phyloP scores from a whole-genome alignment of 768 basidiomycete genomes.

The Leucocoprinus sp. region DNA sequence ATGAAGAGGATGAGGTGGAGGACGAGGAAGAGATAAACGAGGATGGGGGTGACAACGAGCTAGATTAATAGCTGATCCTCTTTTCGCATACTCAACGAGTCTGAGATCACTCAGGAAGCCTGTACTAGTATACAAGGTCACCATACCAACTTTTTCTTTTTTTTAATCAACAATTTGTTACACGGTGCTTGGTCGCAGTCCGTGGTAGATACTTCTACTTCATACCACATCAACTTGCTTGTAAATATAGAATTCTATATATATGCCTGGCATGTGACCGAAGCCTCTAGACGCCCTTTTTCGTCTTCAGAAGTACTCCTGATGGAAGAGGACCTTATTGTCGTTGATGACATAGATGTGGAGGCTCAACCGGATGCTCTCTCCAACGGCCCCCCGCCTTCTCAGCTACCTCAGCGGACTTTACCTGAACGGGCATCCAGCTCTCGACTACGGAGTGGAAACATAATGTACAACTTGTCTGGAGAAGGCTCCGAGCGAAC shows the following conservation, averaged over 20 bases:
- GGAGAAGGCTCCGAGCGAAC: constrained; percentile 38
- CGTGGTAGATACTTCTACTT: too few species aligned
- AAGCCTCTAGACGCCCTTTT: background rate
- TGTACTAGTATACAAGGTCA: too few species aligned
- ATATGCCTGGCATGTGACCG: too few species aligned
- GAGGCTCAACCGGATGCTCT: constrained; percentile 26
- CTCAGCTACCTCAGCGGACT: constrained; percentile 6
- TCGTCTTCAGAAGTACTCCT: background rate
- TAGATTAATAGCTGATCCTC: background rate
- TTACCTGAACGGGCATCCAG: constrained; percentile 19
- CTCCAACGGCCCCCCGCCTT: constrained; percentile 14
- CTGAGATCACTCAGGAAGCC: too few species aligned
- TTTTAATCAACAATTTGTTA: too few species aligned
- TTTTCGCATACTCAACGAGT: background rate
- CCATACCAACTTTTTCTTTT: too few species aligned
- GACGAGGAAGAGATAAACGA: constrained; percentile 10
- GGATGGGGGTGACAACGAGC: constrained; percentile 9
- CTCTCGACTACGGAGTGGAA: constrained; percentile 29
- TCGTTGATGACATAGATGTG: constrained; percentile 50
- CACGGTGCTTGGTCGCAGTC: too few species aligned
- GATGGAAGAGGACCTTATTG: constrained; percentile 57
- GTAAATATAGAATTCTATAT: too few species aligned
- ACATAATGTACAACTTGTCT: constrained; percentile 18
- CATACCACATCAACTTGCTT: too few species aligned
- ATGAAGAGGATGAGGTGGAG: constrained; percentile 6